These are phyloP conservation scores for Phylloporus scabripes DNA, from an alignment of 768 basidiomycete species.

Conservation along the genomic window DNA sequence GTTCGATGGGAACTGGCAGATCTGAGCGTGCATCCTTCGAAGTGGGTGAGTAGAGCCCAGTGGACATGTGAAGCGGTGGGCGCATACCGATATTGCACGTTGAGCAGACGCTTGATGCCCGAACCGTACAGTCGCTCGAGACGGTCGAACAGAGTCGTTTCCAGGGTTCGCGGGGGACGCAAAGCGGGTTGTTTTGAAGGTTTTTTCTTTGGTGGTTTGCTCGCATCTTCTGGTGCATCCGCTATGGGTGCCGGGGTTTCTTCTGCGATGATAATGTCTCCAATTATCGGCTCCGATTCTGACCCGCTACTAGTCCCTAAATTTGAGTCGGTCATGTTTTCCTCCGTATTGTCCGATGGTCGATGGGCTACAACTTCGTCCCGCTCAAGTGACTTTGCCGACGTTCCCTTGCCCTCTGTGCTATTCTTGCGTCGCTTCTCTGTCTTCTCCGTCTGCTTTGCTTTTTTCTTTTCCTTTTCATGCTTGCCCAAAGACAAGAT, in stretches of 20 bases:
- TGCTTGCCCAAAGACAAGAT: slow-evolving; percentile 61
- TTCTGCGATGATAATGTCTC: slow-evolving; percentile 17
- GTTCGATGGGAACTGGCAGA: slow-evolving; percentile 80
- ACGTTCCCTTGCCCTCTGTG: not conserved
- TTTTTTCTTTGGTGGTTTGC: slow-evolving; percentile 8
- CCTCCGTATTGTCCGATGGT: not conserved
- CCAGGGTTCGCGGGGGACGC: slow-evolving; percentile 64
- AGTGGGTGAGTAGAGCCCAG: not conserved
- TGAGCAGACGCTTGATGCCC: slow-evolving; percentile 79
- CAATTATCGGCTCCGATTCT: slow-evolving; percentile 17
- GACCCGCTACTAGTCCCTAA: slow-evolving; percentile 10
- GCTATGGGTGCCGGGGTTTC: slow-evolving; percentile 7
- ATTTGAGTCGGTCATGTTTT: slow-evolving; percentile 3
- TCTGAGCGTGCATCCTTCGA: slow-evolving; percentile 78
- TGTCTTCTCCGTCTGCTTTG: not conserved
- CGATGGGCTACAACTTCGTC: not conserved
- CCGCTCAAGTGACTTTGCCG: not conserved
- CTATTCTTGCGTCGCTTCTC: not conserved
- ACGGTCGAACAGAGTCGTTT: slow-evolving; percentile 88
- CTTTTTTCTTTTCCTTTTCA: slow-evolving; percentile 25
- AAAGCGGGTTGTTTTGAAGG: slow-evolving; percentile 26
- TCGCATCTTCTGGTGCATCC: slow-evolving; percentile 1
- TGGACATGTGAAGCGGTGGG: not conserved
- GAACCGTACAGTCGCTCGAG: slow-evolving; percentile 85
- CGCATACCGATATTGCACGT: slow-evolving; percentile 79